phyloP scores from a whole-genome alignment of 2,329 filamentous ascomycete species.

The Trichoderma polysporum region DNA sequence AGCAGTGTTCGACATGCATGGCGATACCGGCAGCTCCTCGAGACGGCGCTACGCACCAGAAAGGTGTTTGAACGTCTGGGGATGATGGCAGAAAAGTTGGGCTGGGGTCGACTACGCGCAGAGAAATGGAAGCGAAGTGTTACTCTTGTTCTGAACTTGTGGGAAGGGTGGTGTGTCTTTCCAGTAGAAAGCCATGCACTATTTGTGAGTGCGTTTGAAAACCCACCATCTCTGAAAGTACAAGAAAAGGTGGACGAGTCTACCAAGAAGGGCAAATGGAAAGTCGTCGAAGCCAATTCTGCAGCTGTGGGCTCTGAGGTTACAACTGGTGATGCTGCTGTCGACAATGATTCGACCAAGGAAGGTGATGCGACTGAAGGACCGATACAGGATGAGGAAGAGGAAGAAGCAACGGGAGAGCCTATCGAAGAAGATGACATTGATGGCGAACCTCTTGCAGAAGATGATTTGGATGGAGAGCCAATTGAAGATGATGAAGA shows the following conservation, averaged over 20 bases:
- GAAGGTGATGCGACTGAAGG: not conserved
- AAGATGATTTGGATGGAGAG: constrained; percentile 41
- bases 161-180: constrained; percentile 73
- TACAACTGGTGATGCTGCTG: not conserved
- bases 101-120: constrained; percentile 77
- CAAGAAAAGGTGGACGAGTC: constrained; percentile 30
- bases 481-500: constrained; percentile 44
- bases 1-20: constrained; percentile 80
- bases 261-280: constrained; percentile 45
- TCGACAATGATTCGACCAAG: not conserved
- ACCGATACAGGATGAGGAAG: constrained; percentile 40
- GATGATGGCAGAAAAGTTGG: constrained; percentile 65
- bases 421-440: constrained; percentile 49
- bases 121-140: constrained; percentile 85
- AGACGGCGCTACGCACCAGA: constrained; percentile 65
- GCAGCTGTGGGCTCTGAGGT: constrained; percentile 20
- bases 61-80: constrained; percentile 76
- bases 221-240: constrained; percentile 53
- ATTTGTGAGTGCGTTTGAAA: constrained; percentile 69
- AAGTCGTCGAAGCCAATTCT: constrained; percentile 45
- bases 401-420: constrained; percentile 43
- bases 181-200: constrained; percentile 70
- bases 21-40: constrained; percentile 81
- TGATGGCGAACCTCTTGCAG: constrained; percentile 43
- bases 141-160: constrained; percentile 65